These are phyloP conservation scores for Pterocarpus santalinus DNA, from an alignment of 306 rosid species.

Conservation along the genomic window DNA sequence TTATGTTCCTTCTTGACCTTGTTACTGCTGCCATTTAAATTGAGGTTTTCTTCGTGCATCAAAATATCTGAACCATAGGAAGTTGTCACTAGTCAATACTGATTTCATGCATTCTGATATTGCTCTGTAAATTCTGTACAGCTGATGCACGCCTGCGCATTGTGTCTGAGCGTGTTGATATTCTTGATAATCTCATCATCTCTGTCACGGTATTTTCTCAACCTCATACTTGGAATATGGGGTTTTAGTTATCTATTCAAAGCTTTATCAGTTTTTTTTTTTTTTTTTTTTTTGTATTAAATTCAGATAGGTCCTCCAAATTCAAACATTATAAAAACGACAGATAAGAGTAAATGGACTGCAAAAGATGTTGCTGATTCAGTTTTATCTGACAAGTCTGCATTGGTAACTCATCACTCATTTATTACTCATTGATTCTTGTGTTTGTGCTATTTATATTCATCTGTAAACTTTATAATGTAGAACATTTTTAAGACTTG, in stretches of 20 bases:
- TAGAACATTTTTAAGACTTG: neutral
- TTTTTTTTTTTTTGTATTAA: slow-evolving; percentile 34
- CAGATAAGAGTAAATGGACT: slow-evolving; percentile 85
- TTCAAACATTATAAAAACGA: slow-evolving; percentile 70
- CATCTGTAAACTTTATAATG: neutral
- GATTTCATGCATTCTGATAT: slow-evolving; percentile 21
- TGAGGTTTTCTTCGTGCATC: neutral
- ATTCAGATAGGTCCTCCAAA: slow-evolving; percentile 97
- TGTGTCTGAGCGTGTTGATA: slow-evolving; percentile 94
- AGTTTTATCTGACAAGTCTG: slow-evolving; percentile 91
- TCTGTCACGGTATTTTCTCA: slow-evolving; percentile 83
- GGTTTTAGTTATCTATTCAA: slow-evolving; percentile 35
- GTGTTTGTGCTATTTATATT: slow-evolving; percentile 32
- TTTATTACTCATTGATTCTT: slow-evolving; percentile 16
- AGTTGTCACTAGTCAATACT: slow-evolving; percentile 13
- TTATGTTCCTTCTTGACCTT: slow-evolving; percentile 16
- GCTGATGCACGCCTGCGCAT: slow-evolving; percentile 97
- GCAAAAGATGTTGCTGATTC: slow-evolving; percentile 96
- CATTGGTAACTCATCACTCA: slow-evolving; percentile 67
- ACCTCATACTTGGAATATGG: slow-evolving; percentile 24
- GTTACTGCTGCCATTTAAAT: slow-evolving; percentile 12
- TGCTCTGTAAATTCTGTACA: slow-evolving; percentile 51
- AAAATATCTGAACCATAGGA: slow-evolving; percentile 20
- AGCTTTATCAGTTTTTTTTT: slow-evolving; percentile 48
- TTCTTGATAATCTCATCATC: slow-evolving; percentile 80